Evolutionary conservation across 305 asterid species (phyloP).

Genomic region (Solanum hybrid): DNA sequence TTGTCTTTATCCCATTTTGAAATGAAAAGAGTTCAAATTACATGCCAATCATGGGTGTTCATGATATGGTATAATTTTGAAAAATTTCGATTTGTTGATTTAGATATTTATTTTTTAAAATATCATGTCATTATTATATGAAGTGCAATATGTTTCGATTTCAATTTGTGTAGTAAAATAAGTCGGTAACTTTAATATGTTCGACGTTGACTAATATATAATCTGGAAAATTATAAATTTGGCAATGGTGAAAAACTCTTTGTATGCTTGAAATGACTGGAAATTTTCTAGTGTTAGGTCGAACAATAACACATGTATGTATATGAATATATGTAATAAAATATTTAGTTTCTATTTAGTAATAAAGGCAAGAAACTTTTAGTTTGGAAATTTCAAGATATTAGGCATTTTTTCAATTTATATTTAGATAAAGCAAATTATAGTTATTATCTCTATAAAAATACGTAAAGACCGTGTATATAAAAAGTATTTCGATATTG

Average conservation of each 20-base stretch:
- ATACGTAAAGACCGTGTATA: neutral
- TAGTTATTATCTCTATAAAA: neutral
- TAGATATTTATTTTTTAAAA: neutral
- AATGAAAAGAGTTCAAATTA: neutral
- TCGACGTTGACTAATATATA: too few species aligned
- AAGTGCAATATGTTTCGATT: neutral
- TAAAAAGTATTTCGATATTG: neutral
- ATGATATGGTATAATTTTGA: neutral
- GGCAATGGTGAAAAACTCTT: neutral
- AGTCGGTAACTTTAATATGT: neutral
- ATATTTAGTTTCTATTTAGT: neutral
- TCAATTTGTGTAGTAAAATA: neutral
- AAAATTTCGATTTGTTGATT: neutral
- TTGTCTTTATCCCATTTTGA: neutral
- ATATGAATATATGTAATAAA: neutral
- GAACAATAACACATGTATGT: neutral
- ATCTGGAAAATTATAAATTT: too few species aligned
- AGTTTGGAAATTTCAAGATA: neutral
- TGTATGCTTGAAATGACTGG: neutral
- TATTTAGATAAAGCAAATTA: neutral
- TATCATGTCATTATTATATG: neutral
- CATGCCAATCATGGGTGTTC: neutral
- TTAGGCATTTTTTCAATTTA: neutral
- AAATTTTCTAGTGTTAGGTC: neutral
- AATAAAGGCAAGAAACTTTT: neutral